phyloP scores from a whole-genome alignment of 345 rosid genomes.

The Camelina neglecta region DNA sequence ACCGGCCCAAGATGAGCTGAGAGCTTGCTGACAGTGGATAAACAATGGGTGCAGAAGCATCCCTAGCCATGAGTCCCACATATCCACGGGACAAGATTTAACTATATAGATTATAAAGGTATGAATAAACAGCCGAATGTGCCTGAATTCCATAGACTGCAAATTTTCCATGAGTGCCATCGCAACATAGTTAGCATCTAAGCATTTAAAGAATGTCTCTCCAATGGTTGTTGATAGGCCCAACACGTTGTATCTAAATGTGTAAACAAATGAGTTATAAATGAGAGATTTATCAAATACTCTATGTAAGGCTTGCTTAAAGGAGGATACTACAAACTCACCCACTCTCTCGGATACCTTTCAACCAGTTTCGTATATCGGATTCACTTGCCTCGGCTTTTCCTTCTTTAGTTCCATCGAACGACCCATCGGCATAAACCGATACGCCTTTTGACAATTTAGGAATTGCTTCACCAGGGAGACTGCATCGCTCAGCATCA shows the following conservation, averaged over 20 bases:
- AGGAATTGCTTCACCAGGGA: conserved; percentile 48
- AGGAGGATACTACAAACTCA: conserved; percentile 44
- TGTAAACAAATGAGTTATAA: conserved; percentile 4
- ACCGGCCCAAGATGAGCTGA: conserved; percentile 70
- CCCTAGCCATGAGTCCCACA: conserved; percentile 78
- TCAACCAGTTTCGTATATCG: conserved; percentile 77
- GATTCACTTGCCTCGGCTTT: conserved; percentile 25
- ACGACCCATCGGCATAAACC: conserved; percentile 35
- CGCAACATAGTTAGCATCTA: conserved; percentile 58
- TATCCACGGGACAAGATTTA: conserved; percentile 62
- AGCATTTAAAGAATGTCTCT: conserved; percentile 63
- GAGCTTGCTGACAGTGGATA: conserved; percentile 60
- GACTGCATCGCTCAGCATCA: background rate
- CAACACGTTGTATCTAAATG: conserved; percentile 66
- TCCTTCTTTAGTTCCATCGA: conserved; percentile 8
- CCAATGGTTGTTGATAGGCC: conserved; percentile 74
- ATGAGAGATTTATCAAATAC: background rate
- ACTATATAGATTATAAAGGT: conserved; percentile 56
- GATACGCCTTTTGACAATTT: background rate
- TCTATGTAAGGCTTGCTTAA: conserved; percentile 4
- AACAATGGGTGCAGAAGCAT: conserved; percentile 64
- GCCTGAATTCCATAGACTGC: conserved; percentile 85
- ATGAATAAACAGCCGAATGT: conserved; percentile 71
- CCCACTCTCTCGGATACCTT: conserved; percentile 91
- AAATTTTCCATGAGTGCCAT: conserved; percentile 73